Evolutionary conservation across 2,329 filamentous ascomycete species (phyloP).

Genomic region (Calonectria naviculata): DNA sequence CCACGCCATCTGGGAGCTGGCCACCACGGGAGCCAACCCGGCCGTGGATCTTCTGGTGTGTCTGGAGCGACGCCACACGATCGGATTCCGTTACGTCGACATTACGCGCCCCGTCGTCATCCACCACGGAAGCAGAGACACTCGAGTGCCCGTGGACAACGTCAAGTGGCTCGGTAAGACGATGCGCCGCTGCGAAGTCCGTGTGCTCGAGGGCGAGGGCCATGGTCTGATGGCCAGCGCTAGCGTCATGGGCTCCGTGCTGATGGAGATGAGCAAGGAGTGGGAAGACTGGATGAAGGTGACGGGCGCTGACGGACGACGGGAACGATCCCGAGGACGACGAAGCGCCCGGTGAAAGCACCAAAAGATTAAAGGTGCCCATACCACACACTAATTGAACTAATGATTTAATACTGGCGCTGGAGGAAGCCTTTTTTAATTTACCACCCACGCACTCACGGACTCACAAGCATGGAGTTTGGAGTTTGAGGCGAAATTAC

Average conservation of each 20-base stretch:
- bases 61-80: slow-evolving; percentile 87
- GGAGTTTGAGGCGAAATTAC: not conserved
- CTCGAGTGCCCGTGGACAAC: slow-evolving; percentile 93
- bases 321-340: slow-evolving; percentile 47
- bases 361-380: not conserved
- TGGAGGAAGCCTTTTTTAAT: not conserved
- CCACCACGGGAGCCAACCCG: slow-evolving; percentile 91
- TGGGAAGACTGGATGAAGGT: slow-evolving; percentile 89
- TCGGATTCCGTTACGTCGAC: slow-evolving; percentile 97
- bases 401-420: not conserved
- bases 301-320: slow-evolving; percentile 55
- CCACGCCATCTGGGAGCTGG: slow-evolving; percentile 92
- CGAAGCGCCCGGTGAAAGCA: slow-evolving; percentile 36
- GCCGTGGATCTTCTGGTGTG: slow-evolving; percentile 94
- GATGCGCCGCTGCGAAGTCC: slow-evolving; percentile 93
- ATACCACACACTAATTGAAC: not conserved
- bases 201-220: slow-evolving; percentile 89
- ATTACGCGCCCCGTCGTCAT: slow-evolving; percentile 93
- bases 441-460: not conserved
- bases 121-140: slow-evolving; percentile 92
- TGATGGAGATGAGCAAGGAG: slow-evolving; percentile 93
- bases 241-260: slow-evolving; percentile 89
- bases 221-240: slow-evolving; percentile 97
- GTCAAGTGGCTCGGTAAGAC: slow-evolving; percentile 94
- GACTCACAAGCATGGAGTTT: not conserved